A percentile compares a stretch with the other conserved stretches of the same genome.
Evolutionary conservation across 2,329 filamentous ascomycete species (phyloP).

Genomic region (Aureobasidium lini): DNA sequence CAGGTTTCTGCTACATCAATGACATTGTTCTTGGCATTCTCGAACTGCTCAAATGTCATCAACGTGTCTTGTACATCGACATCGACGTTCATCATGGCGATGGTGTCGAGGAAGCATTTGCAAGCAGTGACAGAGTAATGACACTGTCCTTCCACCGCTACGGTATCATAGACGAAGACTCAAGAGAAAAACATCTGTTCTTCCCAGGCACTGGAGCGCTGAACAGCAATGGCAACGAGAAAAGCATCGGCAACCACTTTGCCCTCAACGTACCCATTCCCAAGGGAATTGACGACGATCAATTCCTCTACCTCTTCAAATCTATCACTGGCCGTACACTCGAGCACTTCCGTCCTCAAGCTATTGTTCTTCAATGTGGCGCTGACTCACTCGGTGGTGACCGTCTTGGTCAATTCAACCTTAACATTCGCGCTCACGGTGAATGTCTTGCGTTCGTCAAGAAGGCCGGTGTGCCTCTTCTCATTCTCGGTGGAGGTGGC

Average conservation of each 20-base stretch:
- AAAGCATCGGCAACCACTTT: slow-evolving; percentile 69
- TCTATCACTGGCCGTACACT: slow-evolving; percentile 71
- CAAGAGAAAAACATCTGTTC: slow-evolving; percentile 49
- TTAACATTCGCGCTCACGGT: slow-evolving; percentile 91
- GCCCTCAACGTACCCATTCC: slow-evolving; percentile 62
- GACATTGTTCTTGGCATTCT: slow-evolving; percentile 94
- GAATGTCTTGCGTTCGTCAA: slow-evolving; percentile 88
- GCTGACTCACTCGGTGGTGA: slow-evolving; percentile 93
- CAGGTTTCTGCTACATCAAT: slow-evolving; percentile 98
- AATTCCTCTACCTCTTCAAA: slow-evolving; percentile 81
- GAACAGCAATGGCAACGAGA: slow-evolving; percentile 58
- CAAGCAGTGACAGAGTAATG: slow-evolving; percentile 81
- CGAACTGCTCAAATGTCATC: slow-evolving; percentile 72
- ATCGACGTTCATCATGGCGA: slow-evolving; percentile 91
- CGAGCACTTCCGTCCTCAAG: slow-evolving; percentile 75
- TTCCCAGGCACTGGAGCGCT: slow-evolving; percentile 63
- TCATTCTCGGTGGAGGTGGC: slow-evolving; percentile 88
- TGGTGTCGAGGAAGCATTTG: slow-evolving; percentile 85
- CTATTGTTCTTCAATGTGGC: slow-evolving; percentile 91
- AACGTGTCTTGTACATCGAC: slow-evolving; percentile 88
- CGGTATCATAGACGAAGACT: slow-evolving; percentile 49
- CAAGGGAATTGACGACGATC: slow-evolving; percentile 60
- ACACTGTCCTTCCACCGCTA: slow-evolving; percentile 97
- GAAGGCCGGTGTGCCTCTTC: slow-evolving; percentile 66
- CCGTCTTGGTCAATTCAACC: slow-evolving; percentile 87